Evolutionary conservation across 371 early-diverging fungal genomes (phyloP).

Genomic region (Syncephalis fuscata): DNA sequence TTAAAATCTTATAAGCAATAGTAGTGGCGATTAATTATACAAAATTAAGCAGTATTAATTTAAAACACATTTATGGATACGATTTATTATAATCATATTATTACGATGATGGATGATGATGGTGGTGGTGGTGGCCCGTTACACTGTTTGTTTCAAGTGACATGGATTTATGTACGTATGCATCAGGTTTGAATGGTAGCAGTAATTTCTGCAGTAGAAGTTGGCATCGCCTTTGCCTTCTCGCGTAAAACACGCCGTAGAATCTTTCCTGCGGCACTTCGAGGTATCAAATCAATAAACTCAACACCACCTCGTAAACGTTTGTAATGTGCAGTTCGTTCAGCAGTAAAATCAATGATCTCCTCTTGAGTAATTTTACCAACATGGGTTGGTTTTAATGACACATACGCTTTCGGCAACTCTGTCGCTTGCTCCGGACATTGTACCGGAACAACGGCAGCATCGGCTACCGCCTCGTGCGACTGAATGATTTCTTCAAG

Average conservation of each 20-base stretch:
- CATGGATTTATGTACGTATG: too few species aligned
- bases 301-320: constrained; percentile 61
- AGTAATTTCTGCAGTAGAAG: too few species aligned
- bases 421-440: constrained; percentile 44
- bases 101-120: too few species aligned
- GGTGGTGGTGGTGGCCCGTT: too few species aligned
- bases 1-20: too few species aligned
- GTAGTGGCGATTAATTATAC: too few species aligned
- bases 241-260: constrained; percentile 23
- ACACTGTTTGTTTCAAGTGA: too few species aligned
- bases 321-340: constrained; percentile 51
- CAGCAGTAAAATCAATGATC: constrained; percentile 35
- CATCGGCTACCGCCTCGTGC: constrained; percentile 54
- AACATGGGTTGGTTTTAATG: constrained; percentile 16
- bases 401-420: constrained; percentile 66
- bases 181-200: too few species aligned
- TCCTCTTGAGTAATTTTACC: constrained; percentile 21
- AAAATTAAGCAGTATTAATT: too few species aligned
- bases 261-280: constrained; percentile 67
- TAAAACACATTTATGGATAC: too few species aligned
- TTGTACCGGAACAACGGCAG: constrained; percentile 49
- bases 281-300: constrained; percentile 55
- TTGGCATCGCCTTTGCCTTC: too few species aligned
- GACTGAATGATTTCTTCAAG: constrained; percentile 61
- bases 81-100: too few species aligned